Conservation (phyloP, 805 yeast species). For the Saturnispora gosingensis region DNA sequence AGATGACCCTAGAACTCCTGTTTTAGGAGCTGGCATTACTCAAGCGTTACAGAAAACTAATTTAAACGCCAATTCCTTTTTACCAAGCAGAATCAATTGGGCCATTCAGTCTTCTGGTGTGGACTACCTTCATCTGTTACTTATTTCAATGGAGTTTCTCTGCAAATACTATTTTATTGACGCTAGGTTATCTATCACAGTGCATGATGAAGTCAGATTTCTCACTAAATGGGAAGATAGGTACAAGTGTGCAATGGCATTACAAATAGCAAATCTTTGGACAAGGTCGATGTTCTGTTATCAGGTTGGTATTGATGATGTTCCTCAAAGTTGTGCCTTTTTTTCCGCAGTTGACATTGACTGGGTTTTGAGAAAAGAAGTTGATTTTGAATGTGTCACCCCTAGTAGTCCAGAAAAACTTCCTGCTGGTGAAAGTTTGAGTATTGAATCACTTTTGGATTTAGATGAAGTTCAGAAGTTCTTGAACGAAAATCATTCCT, state of each 20-base stretch:
- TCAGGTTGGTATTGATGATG: constrained; percentile 76
- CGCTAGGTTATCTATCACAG: constrained; percentile 77
- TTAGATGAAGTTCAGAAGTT: constrained; percentile 27
- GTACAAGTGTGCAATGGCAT: constrained; percentile 67
- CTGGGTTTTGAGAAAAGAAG: constrained; percentile 81
- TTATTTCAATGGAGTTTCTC: constrained; percentile 82
- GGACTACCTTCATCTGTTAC: constrained; percentile 79
- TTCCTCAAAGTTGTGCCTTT: constrained; percentile 94
- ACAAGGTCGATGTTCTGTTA: constrained; percentile 93
- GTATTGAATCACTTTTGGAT: constrained; percentile 44
- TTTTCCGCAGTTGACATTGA: constrained; percentile 93
- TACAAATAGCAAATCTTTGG: constrained; percentile 91
- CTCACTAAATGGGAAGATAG: constrained; percentile 64
- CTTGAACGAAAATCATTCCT: constrained; percentile 9
- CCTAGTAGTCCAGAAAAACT: constrained; percentile 72
- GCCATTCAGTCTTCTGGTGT: constrained; percentile 98
- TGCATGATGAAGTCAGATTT: constrained; percentile 91
- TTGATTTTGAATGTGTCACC: constrained; percentile 82
- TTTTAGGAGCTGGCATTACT: constrained; percentile 88
- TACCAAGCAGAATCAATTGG: constrained; percentile 95
- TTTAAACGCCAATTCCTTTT: constrained; percentile 53
- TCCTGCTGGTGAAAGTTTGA: constrained; percentile 70
- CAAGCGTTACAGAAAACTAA: constrained; percentile 63
- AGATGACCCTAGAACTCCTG: constrained; percentile 78
- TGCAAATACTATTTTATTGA: constrained; percentile 52